Evolutionary conservation across 108 stramenopile species (phyloP), one percentile per base, ranked within the genome.

Genomic region (Skeletonema tropicum): DNA sequence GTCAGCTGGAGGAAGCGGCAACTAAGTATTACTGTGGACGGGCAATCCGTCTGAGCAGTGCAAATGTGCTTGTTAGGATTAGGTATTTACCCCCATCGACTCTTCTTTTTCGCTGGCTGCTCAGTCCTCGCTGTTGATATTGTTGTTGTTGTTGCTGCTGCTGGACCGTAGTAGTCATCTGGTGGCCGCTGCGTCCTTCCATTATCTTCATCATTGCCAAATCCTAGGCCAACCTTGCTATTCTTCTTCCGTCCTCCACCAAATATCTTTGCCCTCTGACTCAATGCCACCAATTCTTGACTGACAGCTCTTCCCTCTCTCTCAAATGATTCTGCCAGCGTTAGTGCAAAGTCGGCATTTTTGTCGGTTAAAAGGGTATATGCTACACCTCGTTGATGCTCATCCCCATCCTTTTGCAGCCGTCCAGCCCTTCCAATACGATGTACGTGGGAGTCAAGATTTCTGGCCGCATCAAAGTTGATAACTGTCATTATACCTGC

Each of bases 381-480:
- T 30, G 89, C 90, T 29, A 71, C 74, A n/a, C 94, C 94, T 58
- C 67, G 58, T 39, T 84, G 85, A 59, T 92, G 86, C 11, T 71
- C 80, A n/a, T 31, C 42, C 19, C 92, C 94, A 33, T 83, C 79
- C 35, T 90, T 83, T 6, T 90, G 86, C 6, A 97, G 86, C 35
- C 99, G 95, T 23, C 98, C 99, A 0, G 98, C 98, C 29, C 99
- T 85, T 42, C 99, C 99, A 21, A 97, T 84, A 0, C 99, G 89
- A 75, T 99, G 99, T 2, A 99, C 97, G 67, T 97, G 90, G 17
- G 97, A 90, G 66, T 95, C 93, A 45, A 92, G 73, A 88, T 94
- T 95, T 61, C 89, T 92, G 31, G 99, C 97, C 4, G 96, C 95
- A 83, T 98, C 94, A 73, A 92, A 91, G 68, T 97, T 92, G 26